Percentiles rank a stretch among this genome's conserved stretches.
phyloP scores from a whole-genome alignment of 2,329 filamentous ascomycete species.

The Aspergillus calidoustus region DNA sequence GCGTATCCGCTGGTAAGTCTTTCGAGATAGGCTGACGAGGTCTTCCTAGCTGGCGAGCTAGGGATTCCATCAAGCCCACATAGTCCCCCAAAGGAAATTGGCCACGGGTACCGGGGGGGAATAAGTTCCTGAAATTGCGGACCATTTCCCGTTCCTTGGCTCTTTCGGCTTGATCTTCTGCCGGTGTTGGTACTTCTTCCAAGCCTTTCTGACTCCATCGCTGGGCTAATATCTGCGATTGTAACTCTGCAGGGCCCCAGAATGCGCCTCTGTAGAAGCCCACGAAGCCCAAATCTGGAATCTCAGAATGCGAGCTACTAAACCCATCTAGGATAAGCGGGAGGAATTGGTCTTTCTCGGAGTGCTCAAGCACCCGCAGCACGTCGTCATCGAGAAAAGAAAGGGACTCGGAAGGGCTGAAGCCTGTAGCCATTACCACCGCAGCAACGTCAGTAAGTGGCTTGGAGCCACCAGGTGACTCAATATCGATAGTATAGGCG shows the following conservation, averaged over 20 bases:
- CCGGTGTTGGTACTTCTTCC: not conserved
- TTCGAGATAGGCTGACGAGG: conserved; percentile 40
- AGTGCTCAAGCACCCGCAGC: conserved; percentile 62
- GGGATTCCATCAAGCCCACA: conserved; percentile 73
- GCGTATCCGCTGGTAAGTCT: conserved; percentile 32
- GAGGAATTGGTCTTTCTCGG: conserved; percentile 58
- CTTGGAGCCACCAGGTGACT: conserved; percentile 38
- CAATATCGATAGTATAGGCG: conserved; percentile 41
- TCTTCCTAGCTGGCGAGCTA: conserved; percentile 64
- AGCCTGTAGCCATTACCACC: conserved; percentile 77
- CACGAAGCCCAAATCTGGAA: conserved; percentile 74
- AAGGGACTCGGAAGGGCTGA: conserved; percentile 66
- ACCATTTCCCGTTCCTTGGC: conserved; percentile 30
- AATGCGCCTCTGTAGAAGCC: conserved; percentile 84
- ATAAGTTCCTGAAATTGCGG: conserved; percentile 26
- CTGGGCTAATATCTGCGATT: conserved; percentile 69
- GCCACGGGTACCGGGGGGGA: conserved; percentile 41
- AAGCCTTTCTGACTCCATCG: conserved; percentile 56
- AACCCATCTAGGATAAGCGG: conserved; percentile 71
- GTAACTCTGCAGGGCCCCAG: conserved; percentile 88
- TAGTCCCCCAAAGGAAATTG: conserved; percentile 89
- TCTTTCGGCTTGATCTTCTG: conserved; percentile 28
- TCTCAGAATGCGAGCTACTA: conserved; percentile 62
- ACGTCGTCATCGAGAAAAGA: conserved; percentile 65
- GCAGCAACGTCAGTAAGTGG: conserved; percentile 64